Evolutionary conservation across 345 rosid genomes (phyloP).

Genomic region (Cochlearia excelsa): DNA sequence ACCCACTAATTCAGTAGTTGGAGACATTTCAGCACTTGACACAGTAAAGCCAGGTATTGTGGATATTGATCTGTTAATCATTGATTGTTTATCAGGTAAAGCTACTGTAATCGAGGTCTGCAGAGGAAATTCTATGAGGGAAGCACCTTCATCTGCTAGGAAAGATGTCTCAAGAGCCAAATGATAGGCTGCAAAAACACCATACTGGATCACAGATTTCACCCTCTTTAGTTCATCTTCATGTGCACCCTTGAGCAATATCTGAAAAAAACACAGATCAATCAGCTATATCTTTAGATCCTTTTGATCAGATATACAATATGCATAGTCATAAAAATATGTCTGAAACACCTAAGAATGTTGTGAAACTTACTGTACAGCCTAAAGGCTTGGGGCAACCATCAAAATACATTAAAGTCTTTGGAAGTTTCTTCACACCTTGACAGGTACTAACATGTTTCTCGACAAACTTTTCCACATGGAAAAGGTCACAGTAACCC

Average conservation of each 20-base stretch:
- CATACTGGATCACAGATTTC: slow-evolving; percentile 95
- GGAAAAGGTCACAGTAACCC: slow-evolving; percentile 82
- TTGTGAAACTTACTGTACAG: slow-evolving; percentile 73
- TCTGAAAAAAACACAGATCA: slow-evolving; percentile 46
- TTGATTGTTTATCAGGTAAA: slow-evolving; percentile 72
- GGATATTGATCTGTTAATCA: slow-evolving; percentile 78
- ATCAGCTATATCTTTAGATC: slow-evolving; percentile 21
- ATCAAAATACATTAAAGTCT: slow-evolving; percentile 92
- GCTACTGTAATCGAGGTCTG: slow-evolving; percentile 84
- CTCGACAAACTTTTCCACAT: slow-evolving; percentile 81
- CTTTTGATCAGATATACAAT: slow-evolving; percentile 9
- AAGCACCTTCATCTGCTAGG: slow-evolving; percentile 96
- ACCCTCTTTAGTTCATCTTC: slow-evolving; percentile 91
- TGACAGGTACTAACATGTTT: slow-evolving; percentile 75
- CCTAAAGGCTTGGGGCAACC: slow-evolving; percentile 97
- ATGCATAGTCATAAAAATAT: slow-evolving; percentile 18
- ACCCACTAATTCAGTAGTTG: slow-evolving; percentile 37
- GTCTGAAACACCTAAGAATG: slow-evolving; percentile 11
- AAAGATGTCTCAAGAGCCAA: slow-evolving; percentile 97
- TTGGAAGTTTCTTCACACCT: slow-evolving; percentile 65
- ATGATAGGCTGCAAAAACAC: slow-evolving; percentile 98
- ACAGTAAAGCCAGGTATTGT: slow-evolving; percentile 73
- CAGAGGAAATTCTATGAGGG: slow-evolving; percentile 83
- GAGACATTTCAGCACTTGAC: slow-evolving; percentile 43
- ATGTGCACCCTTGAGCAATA: slow-evolving; percentile 85